Percentiles rank a stretch among this genome's conserved stretches.
phyloP scores from a whole-genome alignment of 2,329 filamentous ascomycete species.

The Exophiala oligosperma region DNA sequence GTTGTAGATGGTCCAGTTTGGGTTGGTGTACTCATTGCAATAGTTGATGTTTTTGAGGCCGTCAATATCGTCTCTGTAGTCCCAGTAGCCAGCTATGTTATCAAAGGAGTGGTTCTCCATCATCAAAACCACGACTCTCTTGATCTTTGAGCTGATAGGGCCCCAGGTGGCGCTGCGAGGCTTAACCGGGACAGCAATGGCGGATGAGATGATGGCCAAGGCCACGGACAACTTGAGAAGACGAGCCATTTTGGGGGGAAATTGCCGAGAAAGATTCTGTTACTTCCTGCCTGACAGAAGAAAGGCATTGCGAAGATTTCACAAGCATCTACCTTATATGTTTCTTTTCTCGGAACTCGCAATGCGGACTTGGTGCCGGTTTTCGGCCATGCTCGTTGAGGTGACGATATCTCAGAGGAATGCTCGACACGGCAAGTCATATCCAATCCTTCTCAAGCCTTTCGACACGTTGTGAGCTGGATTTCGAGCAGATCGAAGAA shows the following conservation, averaged over 20 bases:
- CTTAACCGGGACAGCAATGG: slow-evolving; percentile 8
- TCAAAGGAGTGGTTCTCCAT: slow-evolving; percentile 22
- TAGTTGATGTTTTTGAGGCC: slow-evolving; percentile 13
- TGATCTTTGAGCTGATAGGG: slow-evolving; percentile 21
- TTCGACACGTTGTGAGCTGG: background rate
- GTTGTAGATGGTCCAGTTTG: slow-evolving; percentile 22
- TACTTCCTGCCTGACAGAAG: background rate
- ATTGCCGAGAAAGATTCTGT: background rate
- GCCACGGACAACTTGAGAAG: slow-evolving; percentile 8
- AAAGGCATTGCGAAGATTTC: background rate
- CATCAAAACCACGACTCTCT: slow-evolving; percentile 18
- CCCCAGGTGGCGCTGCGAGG: slow-evolving; percentile 10
- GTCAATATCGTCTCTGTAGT: slow-evolving; percentile 19
- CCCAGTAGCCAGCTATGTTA: slow-evolving; percentile 23
- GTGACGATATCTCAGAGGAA: background rate
- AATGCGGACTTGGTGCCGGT: background rate
- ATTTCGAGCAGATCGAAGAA: background rate
- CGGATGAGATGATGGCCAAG: slow-evolving; percentile 12
- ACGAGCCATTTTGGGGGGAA: slow-evolving; percentile 6
- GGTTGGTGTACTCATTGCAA: slow-evolving; percentile 24
- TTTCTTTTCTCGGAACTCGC: background rate
- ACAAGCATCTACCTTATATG: background rate
- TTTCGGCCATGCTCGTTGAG: background rate
- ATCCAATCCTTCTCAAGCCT: background rate
- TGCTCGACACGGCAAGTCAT: background rate